Evolutionary conservation across 495 filamentous ascomycete genomes (phyloP), one percentile per base, ranked within the genome.

Genomic region (Opeltia flavorubescens): DNA sequence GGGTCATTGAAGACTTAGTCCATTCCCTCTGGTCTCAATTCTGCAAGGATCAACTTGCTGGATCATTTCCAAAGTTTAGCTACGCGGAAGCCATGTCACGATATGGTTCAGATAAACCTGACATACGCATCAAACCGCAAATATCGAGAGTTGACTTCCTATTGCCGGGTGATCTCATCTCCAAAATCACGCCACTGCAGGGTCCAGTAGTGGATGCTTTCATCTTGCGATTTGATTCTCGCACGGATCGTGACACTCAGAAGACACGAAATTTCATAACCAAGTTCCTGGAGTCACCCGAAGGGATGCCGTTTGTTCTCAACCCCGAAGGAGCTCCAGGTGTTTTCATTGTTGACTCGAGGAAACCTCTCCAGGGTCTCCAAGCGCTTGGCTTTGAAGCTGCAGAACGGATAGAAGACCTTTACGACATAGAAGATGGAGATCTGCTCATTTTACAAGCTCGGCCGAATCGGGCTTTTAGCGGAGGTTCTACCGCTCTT

Each of bases 91-190:
- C 80, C 31, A 96, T 98, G 87, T 62, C 66, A 3, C 65, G 60
- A 11, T 93, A 86, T 54, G 91, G 91, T 5, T 82, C 77, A 12
- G 91, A 98, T 62, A 98, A 98, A 59, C 91, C 91, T 1, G 93
- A 98, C 59, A 66, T 86, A 2, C 74, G 91, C 31, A 66, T 75
- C 45, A 70, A 70, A 13, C 65, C 64, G 53, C 60, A 81, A 71
- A 83, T 94, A 15, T 52, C 63, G 18, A 65, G 68, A 20, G 66
- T 91, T 23, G 77, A 80, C 26, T 60, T 78, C 48, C 52, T 79
- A 26, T 61, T 91, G 0, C 71, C 84, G 0, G 57, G 60, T n/a
- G 72, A 84, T 48, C 77, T 94, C 18, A 63, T 82, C 7, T 62
- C 61, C 36, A 88, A 84, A 66, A 85, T 95, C 36, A 80, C 80